These are phyloP conservation scores for Epichloe sibirici DNA, from an alignment of 2,329 filamentous ascomycete species.

Conservation along the genomic window DNA sequence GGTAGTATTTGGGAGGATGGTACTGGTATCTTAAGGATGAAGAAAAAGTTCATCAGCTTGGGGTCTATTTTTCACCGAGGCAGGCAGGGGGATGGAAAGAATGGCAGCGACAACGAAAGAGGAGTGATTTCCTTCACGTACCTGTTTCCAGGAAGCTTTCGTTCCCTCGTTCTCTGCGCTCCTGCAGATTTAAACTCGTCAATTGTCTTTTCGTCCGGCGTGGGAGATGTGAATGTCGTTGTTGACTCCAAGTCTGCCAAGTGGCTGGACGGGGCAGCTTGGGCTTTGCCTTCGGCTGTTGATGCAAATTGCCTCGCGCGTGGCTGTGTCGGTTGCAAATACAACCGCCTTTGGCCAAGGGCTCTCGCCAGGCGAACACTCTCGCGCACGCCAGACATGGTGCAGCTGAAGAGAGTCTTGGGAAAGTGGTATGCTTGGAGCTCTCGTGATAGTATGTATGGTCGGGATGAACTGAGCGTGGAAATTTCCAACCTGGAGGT, in stretches of 20 bases:
- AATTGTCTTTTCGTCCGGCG: conserved; percentile 24
- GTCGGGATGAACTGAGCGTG: conserved; percentile 9
- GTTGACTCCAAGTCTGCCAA: conserved; percentile 38
- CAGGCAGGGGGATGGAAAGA: background rate
- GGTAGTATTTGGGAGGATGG: conserved; percentile 86
- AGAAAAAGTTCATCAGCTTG: background rate
- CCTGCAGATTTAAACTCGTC: conserved; percentile 30
- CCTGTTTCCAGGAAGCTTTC: conserved; percentile 35
- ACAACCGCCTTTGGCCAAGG: conserved; percentile 18
- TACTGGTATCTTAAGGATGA: conserved; percentile 71
- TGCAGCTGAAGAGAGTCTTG: conserved; percentile 5
- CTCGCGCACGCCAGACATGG: conserved; percentile 31
- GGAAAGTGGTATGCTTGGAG: conserved; percentile 1
- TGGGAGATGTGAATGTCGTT: conserved; percentile 34
- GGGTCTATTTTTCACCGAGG: background rate
- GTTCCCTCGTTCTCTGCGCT: conserved; percentile 21
- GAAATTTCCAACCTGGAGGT: conserved; percentile 21
- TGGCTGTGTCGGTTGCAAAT: conserved; percentile 12
- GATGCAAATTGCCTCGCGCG: conserved; percentile 32
- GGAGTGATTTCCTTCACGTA: conserved; percentile 13
- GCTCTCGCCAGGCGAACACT: conserved; percentile 24
- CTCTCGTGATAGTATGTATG: background rate
- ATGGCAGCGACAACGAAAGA: conserved; percentile 23
- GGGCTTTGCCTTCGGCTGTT: conserved; percentile 26
- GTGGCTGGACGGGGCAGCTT: conserved; percentile 12